These are phyloP conservation scores for Mycena galopus DNA, from an alignment of 768 basidiomycete genomes.

Conservation along the genomic window DNA sequence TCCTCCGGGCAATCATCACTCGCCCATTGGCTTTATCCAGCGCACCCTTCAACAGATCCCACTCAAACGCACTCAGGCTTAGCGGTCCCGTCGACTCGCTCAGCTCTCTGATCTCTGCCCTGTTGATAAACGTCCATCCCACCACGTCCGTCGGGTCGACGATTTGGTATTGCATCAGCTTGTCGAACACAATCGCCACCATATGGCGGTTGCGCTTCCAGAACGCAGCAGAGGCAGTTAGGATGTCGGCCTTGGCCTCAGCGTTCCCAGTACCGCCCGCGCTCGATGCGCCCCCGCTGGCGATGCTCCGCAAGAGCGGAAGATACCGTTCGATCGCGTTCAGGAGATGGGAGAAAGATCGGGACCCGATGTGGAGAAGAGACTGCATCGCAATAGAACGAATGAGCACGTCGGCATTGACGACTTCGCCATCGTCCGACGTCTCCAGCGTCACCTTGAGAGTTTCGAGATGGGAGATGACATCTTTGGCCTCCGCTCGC, in stretches of 20 bases:
- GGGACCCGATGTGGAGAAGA: slow-evolving; percentile 90
- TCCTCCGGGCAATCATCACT: slow-evolving; percentile 81
- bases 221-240: slow-evolving; percentile 79
- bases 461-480: slow-evolving; percentile 78
- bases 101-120: slow-evolving; percentile 56
- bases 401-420: slow-evolving; percentile 74
- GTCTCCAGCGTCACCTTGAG: slow-evolving; percentile 76
- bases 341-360: slow-evolving; percentile 97
- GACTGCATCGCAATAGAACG: slow-evolving; percentile 90
- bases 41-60: slow-evolving; percentile 87
- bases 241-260: slow-evolving; percentile 78
- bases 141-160: slow-evolving; percentile 95
- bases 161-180: slow-evolving; percentile 98
- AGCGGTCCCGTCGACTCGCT: slow-evolving; percentile 54
- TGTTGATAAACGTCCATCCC: slow-evolving; percentile 81
- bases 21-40: slow-evolving; percentile 93
- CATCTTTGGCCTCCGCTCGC: slow-evolving; percentile 83
- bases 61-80: slow-evolving; percentile 76
- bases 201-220: slow-evolving; percentile 91
- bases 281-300: slow-evolving; percentile 60
- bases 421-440: slow-evolving; percentile 64
- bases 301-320: slow-evolving; percentile 75
- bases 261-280: slow-evolving; percentile 53
- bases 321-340: slow-evolving; percentile 98
- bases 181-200: slow-evolving; percentile 94